Percentiles rank a stretch among this genome's conserved stretches.
Evolutionary conservation across 108 stramenopile genomes (phyloP).

Genomic region (Craspedostauros australis): DNA sequence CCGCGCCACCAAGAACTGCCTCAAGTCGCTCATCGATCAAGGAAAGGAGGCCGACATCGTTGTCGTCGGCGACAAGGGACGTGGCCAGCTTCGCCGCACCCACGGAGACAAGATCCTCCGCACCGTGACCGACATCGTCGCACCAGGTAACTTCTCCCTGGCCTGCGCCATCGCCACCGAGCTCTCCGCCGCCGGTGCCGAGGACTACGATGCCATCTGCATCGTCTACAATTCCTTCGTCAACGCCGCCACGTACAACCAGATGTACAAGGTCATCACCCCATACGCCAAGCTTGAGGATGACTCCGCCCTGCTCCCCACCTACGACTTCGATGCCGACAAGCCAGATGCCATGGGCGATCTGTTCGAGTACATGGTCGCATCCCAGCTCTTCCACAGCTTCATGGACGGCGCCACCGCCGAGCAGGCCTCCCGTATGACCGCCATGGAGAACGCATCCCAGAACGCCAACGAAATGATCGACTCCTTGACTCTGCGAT

Average conservation of each 20-base stretch:
- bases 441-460: conserved; percentile 99
- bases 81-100: conserved; percentile 81
- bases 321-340: conserved; percentile 97
- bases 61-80: conserved; percentile 97
- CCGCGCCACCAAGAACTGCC: conserved; percentile 58
- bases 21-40: conserved; percentile 47
- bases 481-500: conserved; percentile 93
- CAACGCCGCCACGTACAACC: conserved; percentile 80
- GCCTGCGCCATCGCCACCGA: conserved; percentile 78
- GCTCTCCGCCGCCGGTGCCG: conserved; percentile 69
- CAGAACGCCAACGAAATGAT: conserved; percentile 99
- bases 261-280: conserved; percentile 81
- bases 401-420: conserved; percentile 97
- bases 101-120: conserved; percentile 54
- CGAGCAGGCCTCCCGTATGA: conserved; percentile 99
- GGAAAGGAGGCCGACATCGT: conserved; percentile 88
- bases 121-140: conserved; percentile 64
- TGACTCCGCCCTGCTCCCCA: conserved; percentile 50
- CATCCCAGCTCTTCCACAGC: conserved; percentile 89
- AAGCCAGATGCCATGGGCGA: conserved; percentile 90
- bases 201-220: conserved; percentile 77
- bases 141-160: conserved; percentile 77
- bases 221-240: conserved; percentile 81
- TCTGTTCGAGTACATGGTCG: conserved; percentile 92
- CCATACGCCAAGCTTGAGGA: conserved; percentile 64